Evolutionary conservation across 306 rosid species (phyloP).

Genomic region (Lablab purpureus): DNA sequence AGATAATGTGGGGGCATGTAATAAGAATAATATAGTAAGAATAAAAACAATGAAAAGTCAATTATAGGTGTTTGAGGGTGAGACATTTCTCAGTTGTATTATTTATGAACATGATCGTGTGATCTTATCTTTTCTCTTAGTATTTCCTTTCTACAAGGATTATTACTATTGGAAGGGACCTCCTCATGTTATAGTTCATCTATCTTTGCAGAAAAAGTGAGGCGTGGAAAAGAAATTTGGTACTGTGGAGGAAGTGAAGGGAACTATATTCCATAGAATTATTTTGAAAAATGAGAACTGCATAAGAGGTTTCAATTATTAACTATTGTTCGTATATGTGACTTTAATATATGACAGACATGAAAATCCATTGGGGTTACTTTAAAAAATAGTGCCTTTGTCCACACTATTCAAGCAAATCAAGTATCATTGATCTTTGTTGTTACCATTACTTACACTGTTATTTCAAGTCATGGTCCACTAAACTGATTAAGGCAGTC

Average conservation of each 20-base stretch:
- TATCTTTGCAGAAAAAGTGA: constrained; percentile 36
- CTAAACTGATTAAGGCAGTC: no score
- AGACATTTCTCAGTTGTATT: constrained; percentile 14
- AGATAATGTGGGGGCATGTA: constrained; percentile 3
- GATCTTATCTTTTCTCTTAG: constrained; percentile 39
- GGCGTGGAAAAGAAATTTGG: background rate
- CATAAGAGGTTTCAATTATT: no score
- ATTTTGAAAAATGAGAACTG: no score
- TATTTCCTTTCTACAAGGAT: background rate
- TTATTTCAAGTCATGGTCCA: no score
- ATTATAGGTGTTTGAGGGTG: constrained; percentile 42
- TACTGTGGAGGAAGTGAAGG: constrained; percentile 4
- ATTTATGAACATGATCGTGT: constrained; percentile 9
- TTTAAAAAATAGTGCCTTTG: no score
- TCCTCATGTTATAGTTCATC: constrained; percentile 18
- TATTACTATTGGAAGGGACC: constrained; percentile 31
- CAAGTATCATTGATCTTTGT: no score
- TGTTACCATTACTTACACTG: no score
- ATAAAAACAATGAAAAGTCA: constrained; percentile 18
- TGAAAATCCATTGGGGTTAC: no score
- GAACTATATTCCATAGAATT: no score
- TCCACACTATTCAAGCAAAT: no score
- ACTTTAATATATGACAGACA: no score
- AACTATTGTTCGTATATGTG: no score
- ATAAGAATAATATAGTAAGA: background rate